phyloP scores from a whole-genome alignment of 2,329 filamentous ascomycete genomes.

The Fusarium sp. region DNA sequence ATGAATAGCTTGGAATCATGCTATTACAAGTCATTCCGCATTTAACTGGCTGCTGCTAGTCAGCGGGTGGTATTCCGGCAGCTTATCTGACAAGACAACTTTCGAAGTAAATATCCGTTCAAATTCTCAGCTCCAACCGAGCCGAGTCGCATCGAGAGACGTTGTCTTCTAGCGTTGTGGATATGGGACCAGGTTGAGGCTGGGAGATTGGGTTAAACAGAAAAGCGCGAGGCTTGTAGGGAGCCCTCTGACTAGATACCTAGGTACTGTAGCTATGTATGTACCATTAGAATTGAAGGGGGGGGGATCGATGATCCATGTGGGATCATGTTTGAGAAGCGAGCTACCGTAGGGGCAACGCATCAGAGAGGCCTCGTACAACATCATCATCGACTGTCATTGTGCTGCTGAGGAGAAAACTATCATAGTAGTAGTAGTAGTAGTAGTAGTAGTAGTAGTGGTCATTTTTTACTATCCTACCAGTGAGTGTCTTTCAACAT shows the following conservation, averaged over 20 bases:
- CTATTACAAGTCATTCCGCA: not conserved
- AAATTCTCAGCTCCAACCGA: constrained; percentile 6
- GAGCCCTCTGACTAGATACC: too few species aligned
- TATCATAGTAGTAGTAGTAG: too few species aligned
- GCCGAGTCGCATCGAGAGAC: constrained; percentile 3
- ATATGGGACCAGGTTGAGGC: constrained; percentile 18
- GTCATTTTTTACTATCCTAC: too few species aligned
- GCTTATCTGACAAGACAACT: constrained; percentile 25
- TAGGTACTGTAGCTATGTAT: too few species aligned
- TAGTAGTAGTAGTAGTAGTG: too few species aligned
- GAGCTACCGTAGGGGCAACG: constrained; percentile 7
- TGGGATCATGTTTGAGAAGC: constrained; percentile 14
- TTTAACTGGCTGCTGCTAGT: constrained; percentile 14
- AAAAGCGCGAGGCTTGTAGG: not conserved
- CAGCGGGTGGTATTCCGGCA: constrained; percentile 36
- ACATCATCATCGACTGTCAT: constrained; percentile 35
- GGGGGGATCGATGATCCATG: constrained; percentile 28
- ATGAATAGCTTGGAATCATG: not conserved
- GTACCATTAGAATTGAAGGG: not conserved
- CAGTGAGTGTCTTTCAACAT: not conserved
- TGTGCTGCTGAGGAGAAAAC: constrained; percentile 6
- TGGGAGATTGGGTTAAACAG: constrained; percentile 14
- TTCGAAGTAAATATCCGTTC: not conserved
- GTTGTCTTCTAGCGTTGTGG: constrained; percentile 10
- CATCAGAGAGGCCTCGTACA: constrained; percentile 31